Percentiles rank a stretch among this genome's conserved stretches.
Evolutionary conservation across 306 rosid species (phyloP).

Genomic region (Morella rubra): DNA sequence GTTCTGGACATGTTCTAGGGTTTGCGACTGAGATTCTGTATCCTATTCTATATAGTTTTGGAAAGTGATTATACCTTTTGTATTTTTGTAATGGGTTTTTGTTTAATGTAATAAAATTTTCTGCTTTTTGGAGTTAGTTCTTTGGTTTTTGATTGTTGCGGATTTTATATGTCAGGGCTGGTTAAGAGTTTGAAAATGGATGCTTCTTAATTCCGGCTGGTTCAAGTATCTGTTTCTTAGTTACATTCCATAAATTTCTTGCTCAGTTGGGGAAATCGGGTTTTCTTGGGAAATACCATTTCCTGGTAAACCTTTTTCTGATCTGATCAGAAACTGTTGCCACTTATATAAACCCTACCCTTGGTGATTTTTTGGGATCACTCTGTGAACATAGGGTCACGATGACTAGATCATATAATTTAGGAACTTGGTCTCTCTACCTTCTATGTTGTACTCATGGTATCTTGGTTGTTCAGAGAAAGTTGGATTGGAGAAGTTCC

Average conservation of each 20-base stretch:
- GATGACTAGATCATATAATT: not conserved
- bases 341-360: not conserved
- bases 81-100: not conserved
- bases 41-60: not conserved
- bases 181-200: not conserved
- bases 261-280: not conserved
- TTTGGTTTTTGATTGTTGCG: not conserved
- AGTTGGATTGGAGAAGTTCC: no score
- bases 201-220: not conserved
- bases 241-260: not conserved
- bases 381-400: not conserved
- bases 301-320: not conserved
- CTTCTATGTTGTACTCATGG: no score
- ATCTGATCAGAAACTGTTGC: not conserved
- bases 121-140: not conserved
- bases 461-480: no score
- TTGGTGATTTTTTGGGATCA: not conserved
- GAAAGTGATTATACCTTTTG: not conserved
- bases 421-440: not conserved
- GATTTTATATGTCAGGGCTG: not conserved
- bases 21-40: not conserved
- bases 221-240: not conserved
- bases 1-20: not conserved
- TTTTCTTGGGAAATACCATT: not conserved
- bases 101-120: not conserved